These are phyloP conservation scores for Phytomonas serpens DNA, from an alignment of 208 protist species.

Conservation along the genomic window DNA sequence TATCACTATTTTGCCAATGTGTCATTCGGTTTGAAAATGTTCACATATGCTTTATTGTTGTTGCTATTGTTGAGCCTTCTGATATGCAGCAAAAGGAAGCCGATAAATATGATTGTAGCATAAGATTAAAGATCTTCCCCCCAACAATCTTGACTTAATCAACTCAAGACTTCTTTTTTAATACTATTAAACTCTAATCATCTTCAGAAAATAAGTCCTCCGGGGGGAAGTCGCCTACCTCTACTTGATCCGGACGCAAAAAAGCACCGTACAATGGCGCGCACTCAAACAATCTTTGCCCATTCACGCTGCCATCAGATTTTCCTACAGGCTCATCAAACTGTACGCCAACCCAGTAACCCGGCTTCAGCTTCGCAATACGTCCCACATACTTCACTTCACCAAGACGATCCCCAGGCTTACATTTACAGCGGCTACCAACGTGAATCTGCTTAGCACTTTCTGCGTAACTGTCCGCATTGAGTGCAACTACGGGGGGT, in stretches of 20 bases:
- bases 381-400: slow-evolving; percentile 85
- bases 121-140: background rate
- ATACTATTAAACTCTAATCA: slow-evolving; percentile 3
- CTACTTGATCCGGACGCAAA: slow-evolving; percentile 80
- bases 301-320: slow-evolving; percentile 90
- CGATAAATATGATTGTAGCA: background rate
- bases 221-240: slow-evolving; percentile 86
- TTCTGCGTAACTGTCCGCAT: slow-evolving; percentile 66
- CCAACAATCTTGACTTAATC: background rate
- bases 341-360: slow-evolving; percentile 89
- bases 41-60: background rate
- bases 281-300: slow-evolving; percentile 83
- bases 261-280: slow-evolving; percentile 74
- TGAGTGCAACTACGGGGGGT: slow-evolving; percentile 20
- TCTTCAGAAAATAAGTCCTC: slow-evolving; percentile 46
- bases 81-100: background rate
- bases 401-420: slow-evolving; percentile 75
- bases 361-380: slow-evolving; percentile 67
- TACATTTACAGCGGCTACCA: slow-evolving; percentile 79
- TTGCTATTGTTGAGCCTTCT: background rate
- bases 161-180: slow-evolving; percentile 1
- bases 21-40: background rate
- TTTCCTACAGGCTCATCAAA: slow-evolving; percentile 95
- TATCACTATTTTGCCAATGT: background rate
- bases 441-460: slow-evolving; percentile 60